Conservation (phyloP, 208 protist genomes). For the Leishmania arabica region DNA sequence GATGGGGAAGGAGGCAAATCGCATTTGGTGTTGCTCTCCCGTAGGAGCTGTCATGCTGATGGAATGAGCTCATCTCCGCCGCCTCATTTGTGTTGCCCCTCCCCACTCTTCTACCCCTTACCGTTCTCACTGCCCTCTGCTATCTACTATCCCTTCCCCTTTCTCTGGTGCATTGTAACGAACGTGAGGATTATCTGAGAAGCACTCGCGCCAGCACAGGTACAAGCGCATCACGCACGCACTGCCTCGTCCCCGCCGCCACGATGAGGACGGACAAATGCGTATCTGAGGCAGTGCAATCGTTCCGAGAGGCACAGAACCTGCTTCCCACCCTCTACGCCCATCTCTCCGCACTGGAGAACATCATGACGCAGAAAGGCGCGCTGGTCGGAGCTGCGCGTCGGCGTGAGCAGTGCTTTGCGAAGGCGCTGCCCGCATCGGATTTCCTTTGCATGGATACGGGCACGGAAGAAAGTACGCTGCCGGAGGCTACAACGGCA, state of each 20-base stretch:
- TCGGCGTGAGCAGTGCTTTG: conserved; percentile 34
- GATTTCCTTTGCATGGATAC: conserved; percentile 12
- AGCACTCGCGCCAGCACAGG: neutral
- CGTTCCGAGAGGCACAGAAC: conserved; percentile 73
- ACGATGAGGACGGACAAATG: conserved; percentile 15
- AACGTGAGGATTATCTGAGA: neutral
- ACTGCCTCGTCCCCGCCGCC: neutral
- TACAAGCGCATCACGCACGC: neutral
- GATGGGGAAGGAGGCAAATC: neutral
- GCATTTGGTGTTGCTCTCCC: neutral
- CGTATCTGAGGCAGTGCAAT: conserved; percentile 43
- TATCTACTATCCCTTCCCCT: neutral
- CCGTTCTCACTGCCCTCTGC: neutral
- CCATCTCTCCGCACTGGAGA: conserved; percentile 55
- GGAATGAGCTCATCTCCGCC: neutral
- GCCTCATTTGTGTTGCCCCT: neutral
- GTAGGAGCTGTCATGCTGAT: neutral
- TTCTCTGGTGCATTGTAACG: neutral
- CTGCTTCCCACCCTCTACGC: conserved; percentile 41
- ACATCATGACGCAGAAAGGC: conserved; percentile 50
- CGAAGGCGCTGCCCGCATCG: neutral
- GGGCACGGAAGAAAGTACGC: neutral
- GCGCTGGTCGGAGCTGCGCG: conserved; percentile 48
- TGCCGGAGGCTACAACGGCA: neutral
- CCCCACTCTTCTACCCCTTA: neutral